A percentile compares a stretch with the other conserved stretches of the same genome.
phyloP scores from a whole-genome alignment of 192 early-diverging fungal species.

The Podila epicladia region DNA sequence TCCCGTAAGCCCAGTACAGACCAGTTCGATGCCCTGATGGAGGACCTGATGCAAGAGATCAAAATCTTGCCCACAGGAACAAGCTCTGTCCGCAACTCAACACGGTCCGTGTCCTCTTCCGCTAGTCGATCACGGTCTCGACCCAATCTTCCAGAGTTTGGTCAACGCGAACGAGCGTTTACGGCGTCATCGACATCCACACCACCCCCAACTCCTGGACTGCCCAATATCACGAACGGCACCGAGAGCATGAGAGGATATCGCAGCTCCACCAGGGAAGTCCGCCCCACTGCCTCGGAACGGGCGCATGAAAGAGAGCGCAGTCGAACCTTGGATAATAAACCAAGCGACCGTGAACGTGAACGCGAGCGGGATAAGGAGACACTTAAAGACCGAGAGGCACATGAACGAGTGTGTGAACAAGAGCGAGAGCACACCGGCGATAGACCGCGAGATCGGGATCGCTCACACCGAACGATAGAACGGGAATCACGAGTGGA shows the following conservation, averaged over 20 bases:
- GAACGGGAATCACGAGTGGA: constrained; percentile 3
- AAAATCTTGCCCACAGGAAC: constrained; percentile 25
- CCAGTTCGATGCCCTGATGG: constrained; percentile 53
- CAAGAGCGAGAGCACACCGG: neutral
- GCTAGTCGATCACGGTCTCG: constrained; percentile 32
- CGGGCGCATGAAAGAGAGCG: constrained; percentile 3
- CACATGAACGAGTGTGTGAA: neutral
- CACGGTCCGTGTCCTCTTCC: constrained; percentile 24
- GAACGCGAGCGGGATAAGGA: constrained; percentile 8
- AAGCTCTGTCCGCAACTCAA: constrained; percentile 14
- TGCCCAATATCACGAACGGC: constrained; percentile 9
- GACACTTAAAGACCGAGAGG: neutral
- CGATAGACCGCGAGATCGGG: neutral
- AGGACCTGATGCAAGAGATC: constrained; percentile 55
- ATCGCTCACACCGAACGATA: neutral
- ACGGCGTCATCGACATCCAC: constrained; percentile 1
- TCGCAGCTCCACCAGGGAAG: constrained; percentile 21
- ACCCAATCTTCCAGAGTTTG: constrained; percentile 38
- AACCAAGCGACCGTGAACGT: neutral
- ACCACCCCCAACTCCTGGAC: constrained; percentile 41
- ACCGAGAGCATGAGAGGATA: constrained; percentile 27
- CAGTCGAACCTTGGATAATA: neutral
- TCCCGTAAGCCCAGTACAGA: constrained; percentile 23
- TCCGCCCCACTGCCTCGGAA: constrained; percentile 17
- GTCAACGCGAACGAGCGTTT: neutral